phyloP scores from a whole-genome alignment of 768 basidiomycete genomes.

The Phylloporus rhodoxanthus region DNA sequence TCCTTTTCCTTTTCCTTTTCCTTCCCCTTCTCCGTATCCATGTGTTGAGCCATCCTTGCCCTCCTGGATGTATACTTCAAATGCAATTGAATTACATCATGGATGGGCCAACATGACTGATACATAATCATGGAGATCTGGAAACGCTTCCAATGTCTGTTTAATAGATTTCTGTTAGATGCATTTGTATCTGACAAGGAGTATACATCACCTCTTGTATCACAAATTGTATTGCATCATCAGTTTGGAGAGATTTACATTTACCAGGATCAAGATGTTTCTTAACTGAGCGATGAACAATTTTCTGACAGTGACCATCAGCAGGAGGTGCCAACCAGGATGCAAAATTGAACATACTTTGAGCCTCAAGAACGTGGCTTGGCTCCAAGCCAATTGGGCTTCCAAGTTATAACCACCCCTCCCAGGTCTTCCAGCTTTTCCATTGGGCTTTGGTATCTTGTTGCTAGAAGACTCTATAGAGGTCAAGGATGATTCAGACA shows the following conservation, averaged over 20 bases:
- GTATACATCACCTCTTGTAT: not conserved
- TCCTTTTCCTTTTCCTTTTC: not conserved
- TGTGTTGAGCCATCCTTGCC: not conserved
- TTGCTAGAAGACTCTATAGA: not conserved
- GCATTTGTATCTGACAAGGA: not conserved
- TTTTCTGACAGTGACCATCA: not conserved
- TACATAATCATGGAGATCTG: slow-evolving; percentile 1
- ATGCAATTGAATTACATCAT: not conserved
- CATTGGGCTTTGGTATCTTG: slow-evolving; percentile 7
- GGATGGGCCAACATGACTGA: not conserved
- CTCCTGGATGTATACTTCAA: not conserved
- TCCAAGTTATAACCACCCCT: slow-evolving; percentile 8
- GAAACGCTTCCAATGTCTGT: not conserved
- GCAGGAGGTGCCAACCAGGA: not conserved
- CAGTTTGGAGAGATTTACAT: not conserved
- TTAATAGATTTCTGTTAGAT: not conserved
- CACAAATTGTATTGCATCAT: not conserved
- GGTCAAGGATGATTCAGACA: not conserved
- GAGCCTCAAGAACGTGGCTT: not conserved
- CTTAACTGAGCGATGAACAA: slow-evolving; percentile 1
- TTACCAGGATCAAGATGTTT: not conserved
- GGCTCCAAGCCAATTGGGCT: not conserved
- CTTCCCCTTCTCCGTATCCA: not conserved
- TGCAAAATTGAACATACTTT: not conserved
- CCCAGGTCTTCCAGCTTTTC: slow-evolving; percentile 3